Evolutionary conservation across 2,329 filamentous ascomycete species (phyloP).

Genomic region (Fusarium veterinarium): DNA sequence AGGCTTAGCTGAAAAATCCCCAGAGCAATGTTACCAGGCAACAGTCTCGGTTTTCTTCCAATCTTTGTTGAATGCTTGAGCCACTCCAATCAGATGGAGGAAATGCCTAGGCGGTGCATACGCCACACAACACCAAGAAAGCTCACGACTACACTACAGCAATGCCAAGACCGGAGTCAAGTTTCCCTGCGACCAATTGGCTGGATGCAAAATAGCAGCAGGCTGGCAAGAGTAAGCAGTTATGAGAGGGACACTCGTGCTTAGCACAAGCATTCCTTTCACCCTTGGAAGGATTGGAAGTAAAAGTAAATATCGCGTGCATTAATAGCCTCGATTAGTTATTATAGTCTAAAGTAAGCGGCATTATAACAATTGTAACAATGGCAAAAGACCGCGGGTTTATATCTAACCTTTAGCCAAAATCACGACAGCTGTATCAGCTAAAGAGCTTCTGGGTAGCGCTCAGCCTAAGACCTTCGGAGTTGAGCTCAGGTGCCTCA

Average conservation of each 20-base stretch:
- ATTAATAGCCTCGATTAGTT: background rate
- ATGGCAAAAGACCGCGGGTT: background rate
- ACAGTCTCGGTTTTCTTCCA: background rate
- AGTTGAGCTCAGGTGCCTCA: background rate
- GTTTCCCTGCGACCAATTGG: background rate
- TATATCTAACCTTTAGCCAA: background rate
- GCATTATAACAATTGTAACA: background rate
- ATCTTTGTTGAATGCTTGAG: background rate
- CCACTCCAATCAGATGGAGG: background rate
- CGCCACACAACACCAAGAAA: background rate
- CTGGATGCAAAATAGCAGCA: rapidly evolving
- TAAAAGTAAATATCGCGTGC: background rate
- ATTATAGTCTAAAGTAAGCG: background rate
- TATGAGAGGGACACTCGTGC: background rate
- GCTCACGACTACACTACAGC: background rate
- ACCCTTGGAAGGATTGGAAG: background rate
- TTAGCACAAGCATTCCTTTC: background rate
- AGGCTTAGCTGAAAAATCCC: background rate
- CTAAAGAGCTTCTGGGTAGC: background rate
- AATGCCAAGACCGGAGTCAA: background rate
- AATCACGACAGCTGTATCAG: background rate
- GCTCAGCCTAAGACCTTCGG: background rate
- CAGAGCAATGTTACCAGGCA: background rate
- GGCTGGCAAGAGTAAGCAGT: background rate
- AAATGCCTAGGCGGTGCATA: background rate